Conservation (phyloP, 495 filamentous ascomycete species). For the Hypoxylon trugodes region DNA sequence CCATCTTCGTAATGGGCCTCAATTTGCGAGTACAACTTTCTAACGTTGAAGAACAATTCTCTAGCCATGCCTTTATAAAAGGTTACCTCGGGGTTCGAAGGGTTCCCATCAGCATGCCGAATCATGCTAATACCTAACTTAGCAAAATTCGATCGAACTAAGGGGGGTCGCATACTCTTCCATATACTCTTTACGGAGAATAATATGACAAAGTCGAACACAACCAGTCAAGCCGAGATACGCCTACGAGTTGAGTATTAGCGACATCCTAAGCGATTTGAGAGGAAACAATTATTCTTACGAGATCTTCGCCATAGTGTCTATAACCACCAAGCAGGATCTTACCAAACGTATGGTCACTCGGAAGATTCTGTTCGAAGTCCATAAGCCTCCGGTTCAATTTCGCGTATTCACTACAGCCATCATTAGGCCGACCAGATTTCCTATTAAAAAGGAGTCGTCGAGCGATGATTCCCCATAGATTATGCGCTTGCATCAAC, state of each 20-base stretch:
- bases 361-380: slow-evolving; percentile 55
- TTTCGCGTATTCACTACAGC: slow-evolving; percentile 51
- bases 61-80: slow-evolving; percentile 56
- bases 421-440: slow-evolving; percentile 51
- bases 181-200: slow-evolving; percentile 58
- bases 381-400: slow-evolving; percentile 48
- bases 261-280: background rate
- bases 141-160: background rate
- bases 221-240: slow-evolving; percentile 61
- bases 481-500: slow-evolving; percentile 58
- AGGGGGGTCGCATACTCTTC: slow-evolving; percentile 48
- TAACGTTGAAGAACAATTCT: slow-evolving; percentile 58
- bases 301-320: slow-evolving; percentile 53
- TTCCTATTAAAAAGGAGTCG: slow-evolving; percentile 51
- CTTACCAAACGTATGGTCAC: slow-evolving; percentile 54
- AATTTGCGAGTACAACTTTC: slow-evolving; percentile 55
- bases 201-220: slow-evolving; percentile 59
- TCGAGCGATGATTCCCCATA: slow-evolving; percentile 59
- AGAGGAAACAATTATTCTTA: slow-evolving; percentile 17
- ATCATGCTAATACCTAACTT: slow-evolving; percentile 49
- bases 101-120: slow-evolving; percentile 44
- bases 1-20: slow-evolving; percentile 55
- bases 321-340: slow-evolving; percentile 55
- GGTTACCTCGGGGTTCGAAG: slow-evolving; percentile 43
- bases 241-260: slow-evolving; percentile 38